Base-by-base conservation (phyloP, 2,329 filamentous ascomycete genomes). In the Metarhizium sp. region DNA sequence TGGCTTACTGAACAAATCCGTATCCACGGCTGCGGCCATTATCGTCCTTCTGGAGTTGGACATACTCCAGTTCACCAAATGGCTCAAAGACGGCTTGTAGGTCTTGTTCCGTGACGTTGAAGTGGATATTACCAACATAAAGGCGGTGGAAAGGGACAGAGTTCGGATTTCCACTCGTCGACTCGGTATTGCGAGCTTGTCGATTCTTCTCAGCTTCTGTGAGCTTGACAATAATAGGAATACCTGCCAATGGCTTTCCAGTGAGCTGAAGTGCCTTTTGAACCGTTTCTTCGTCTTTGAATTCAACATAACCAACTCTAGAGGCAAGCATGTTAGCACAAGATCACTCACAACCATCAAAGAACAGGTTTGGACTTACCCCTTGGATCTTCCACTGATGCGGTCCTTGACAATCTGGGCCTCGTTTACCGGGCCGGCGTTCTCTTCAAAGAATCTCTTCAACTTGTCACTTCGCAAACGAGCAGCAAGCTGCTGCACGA, bases 201-300 rank as follows among this genome's bases (percentile, higher is more conserved):
- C 94, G 91, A 70, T 99, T 99, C 80, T 99, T 99, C 74, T 99
- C 95, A 70, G 94, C 95, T 79, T 99, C 94, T 66, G 94, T 97
- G 71, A 96, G 85, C 75, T 97, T 92, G 55, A 92, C 95, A 67
- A 99, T 99, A 71, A 99, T 95, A 57, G 94, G 94, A 63, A 99
- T 96, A 80, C 91, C 92, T 87, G 96, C 79, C 74, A 99, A 87
- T 76, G 94, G 96, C 78, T 97, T 92, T 75, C 94, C 94, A 72
- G 94, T 99, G 78, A 99, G 91, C 78, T 96, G 89, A 71, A 99
- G 88, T 68, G 95, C 94, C 76, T 88, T 86, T 67, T 86, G 80
- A 65, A 99, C 92, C 64, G 92, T 95, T 66, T 95, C 90, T 81
- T 97, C 92, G 68, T 89, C 85, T 71, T 92, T 95, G 75, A 99